Percentiles rank a stretch among this genome's conserved stretches.
These are phyloP conservation scores for Rhizophora apiculata DNA, from an alignment of 345 rosid species.

Conservation along the genomic window DNA sequence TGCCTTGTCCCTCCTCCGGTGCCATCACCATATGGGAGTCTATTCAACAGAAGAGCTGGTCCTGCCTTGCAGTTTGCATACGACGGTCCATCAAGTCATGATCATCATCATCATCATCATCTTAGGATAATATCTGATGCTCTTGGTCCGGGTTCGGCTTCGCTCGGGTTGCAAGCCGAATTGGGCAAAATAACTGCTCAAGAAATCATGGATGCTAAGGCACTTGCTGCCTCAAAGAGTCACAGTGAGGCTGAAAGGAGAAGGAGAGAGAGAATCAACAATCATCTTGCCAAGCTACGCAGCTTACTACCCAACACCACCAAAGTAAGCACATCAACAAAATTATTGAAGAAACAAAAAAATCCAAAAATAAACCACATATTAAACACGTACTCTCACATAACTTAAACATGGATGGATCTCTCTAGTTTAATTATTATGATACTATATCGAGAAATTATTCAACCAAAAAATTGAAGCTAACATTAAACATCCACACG, in stretches of 20 bases:
- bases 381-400: too few species aligned
- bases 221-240: conserved; percentile 95
- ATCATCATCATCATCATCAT: conserved; percentile 65
- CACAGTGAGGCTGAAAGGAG: conserved; percentile 99
- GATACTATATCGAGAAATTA: too few species aligned
- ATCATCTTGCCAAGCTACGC: conserved; percentile 91
- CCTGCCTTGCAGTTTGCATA: conserved; percentile 57
- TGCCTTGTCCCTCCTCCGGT: conserved; percentile 49
- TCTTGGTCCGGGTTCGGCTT: conserved; percentile 38
- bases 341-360: background rate
- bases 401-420: too few species aligned
- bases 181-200: conserved; percentile 88
- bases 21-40: conserved; percentile 55
- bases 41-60: conserved; percentile 56
- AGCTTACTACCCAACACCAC: conserved; percentile 93
- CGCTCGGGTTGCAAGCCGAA: conserved; percentile 80
- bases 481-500: background rate
- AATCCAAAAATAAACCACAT: too few species aligned
- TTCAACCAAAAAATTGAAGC: too few species aligned
- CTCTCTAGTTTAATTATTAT: too few species aligned
- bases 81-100: conserved; percentile 48
- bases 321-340: conserved; percentile 59
- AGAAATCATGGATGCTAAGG: conserved; percentile 97
- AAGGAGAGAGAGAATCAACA: conserved; percentile 92
- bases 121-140: conserved; percentile 65